Conservation (phyloP, 495 filamentous ascomycete species). For the Daldinia concentrica region DNA sequence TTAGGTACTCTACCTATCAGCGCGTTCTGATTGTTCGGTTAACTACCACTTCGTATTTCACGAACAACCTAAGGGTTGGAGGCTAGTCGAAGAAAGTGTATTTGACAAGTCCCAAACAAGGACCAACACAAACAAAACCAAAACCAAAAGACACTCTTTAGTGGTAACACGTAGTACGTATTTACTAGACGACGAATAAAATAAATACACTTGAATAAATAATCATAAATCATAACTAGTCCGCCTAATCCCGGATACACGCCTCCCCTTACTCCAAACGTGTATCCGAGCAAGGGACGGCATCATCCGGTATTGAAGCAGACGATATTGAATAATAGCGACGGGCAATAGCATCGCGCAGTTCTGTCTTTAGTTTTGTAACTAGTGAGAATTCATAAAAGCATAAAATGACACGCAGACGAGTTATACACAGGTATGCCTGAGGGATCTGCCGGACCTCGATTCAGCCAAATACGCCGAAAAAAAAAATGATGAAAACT, state of each 20-base stretch:
- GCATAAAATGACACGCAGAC: slow-evolving; percentile 2
- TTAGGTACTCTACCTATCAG: not conserved
- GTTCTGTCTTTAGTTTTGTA: not conserved
- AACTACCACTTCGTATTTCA: not conserved
- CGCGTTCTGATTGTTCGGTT: not conserved
- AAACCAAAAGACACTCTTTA: not conserved
- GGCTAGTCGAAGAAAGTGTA: not conserved
- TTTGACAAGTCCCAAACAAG: not conserved
- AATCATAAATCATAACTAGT: not conserved
- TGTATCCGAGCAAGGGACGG: not conserved
- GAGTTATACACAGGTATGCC: slow-evolving; percentile 11
- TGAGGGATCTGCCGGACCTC: not conserved
- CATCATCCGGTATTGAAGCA: not conserved
- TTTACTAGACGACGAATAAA: not conserved
- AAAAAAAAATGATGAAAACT: not conserved
- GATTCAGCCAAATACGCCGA: slow-evolving; percentile 4
- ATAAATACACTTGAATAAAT: not conserved
- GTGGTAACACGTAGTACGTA: not conserved
- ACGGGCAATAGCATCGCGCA: not conserved
- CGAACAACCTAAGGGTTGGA: not conserved
- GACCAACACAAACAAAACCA: not conserved
- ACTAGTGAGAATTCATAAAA: not conserved
- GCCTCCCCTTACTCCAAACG: not conserved
- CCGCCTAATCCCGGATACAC: not conserved
- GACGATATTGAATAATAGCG: not conserved